Evolutionary conservation across 23 red algal species (phyloP).

Genomic region (Gracilaria caudata): DNA sequence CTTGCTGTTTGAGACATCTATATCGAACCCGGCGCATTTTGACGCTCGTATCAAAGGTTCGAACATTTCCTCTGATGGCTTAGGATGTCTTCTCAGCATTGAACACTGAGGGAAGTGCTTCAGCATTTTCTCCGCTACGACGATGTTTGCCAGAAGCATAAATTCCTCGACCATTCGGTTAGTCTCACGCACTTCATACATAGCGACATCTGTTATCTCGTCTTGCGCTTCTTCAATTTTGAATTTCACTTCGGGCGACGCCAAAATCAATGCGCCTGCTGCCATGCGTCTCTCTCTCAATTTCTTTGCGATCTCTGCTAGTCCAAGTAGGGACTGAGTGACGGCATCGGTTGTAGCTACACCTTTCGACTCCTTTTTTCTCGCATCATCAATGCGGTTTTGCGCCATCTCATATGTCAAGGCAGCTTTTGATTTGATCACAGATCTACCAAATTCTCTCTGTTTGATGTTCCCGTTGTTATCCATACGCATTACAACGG

Average conservation of each 20-base stretch:
- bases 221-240: constrained; percentile 75
- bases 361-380: constrained; percentile 39
- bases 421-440: constrained; percentile 89
- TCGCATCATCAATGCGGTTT: constrained; percentile 72
- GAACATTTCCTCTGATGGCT: constrained; percentile 90
- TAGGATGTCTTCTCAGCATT: constrained; percentile 86
- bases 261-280: constrained; percentile 88
- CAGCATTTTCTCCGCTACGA: constrained; percentile 83
- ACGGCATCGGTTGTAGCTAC: constrained; percentile 48
- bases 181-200: constrained; percentile 84
- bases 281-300: constrained; percentile 75
- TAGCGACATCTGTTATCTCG: constrained; percentile 70
- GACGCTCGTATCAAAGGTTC: constrained; percentile 83
- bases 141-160: constrained; percentile 97
- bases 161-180: constrained; percentile 98
- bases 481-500: constrained; percentile 82
- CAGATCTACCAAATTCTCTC: constrained; percentile 76
- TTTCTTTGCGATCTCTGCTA: constrained; percentile 76
- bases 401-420: constrained; percentile 96
- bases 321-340: constrained; percentile 52
- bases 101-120: constrained; percentile 86
- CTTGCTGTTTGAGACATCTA: constrained; percentile 92
- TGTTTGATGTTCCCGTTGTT: constrained; percentile 66
- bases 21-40: constrained; percentile 61
- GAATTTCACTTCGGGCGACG: constrained; percentile 96